These are phyloP conservation scores for Fragaria vesca DNA, from an alignment of 306 rosid genomes.

Conservation along the genomic window DNA sequence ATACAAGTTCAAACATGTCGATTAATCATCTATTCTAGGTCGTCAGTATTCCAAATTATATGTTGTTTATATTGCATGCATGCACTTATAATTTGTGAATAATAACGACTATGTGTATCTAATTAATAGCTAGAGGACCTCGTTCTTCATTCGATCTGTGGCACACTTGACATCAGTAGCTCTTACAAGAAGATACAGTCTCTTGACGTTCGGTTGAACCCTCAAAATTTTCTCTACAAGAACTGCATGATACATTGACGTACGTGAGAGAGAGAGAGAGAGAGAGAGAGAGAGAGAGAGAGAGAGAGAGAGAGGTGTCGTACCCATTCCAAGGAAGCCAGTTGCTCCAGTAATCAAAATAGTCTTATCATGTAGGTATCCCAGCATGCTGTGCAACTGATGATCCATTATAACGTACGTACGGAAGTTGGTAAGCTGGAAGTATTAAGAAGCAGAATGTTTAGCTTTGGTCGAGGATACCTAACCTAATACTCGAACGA, in stretches of 20 bases:
- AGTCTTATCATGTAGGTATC: background rate
- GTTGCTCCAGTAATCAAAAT: background rate
- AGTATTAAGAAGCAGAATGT: no score
- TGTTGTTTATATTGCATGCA: background rate
- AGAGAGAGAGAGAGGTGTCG: background rate
- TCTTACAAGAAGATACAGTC: conserved; percentile 20
- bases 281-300: background rate
- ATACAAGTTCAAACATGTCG: background rate
- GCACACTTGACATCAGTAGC: conserved; percentile 14
- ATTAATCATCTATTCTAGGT: background rate
- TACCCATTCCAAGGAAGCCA: background rate
- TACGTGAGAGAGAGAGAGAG: no score
- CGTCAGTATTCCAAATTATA: no score
- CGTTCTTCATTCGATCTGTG: conserved; percentile 6
- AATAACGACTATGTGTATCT: background rate
- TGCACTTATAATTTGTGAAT: background rate
- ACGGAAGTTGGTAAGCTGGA: no score
- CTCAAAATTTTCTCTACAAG: conserved; percentile 28
- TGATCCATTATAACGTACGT: background rate
- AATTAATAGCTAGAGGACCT: conserved; percentile 15
- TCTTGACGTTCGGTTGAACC: background rate
- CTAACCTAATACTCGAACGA: no score
- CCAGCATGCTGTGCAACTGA: background rate
- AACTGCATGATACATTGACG: background rate
- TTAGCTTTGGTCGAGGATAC: no score